A percentile compares a stretch with the other conserved stretches of the same genome.
phyloP scores from a whole-genome alignment of 129 eudicot genomes.

The Scalesia atractyloides region DNA sequence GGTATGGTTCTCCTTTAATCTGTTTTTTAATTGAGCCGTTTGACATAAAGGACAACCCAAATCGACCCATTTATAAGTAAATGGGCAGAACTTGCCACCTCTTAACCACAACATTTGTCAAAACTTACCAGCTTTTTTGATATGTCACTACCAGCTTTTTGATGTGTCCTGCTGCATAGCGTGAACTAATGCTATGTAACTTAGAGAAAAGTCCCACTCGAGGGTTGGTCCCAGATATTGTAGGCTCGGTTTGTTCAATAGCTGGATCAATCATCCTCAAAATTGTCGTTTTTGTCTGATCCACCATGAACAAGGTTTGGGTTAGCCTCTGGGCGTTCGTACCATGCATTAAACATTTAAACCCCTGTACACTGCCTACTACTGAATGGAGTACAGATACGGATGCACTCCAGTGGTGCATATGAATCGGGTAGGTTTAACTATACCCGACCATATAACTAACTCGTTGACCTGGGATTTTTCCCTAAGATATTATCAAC shows the following conservation, averaged over 20 bases:
- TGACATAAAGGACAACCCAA: constrained; percentile 10
- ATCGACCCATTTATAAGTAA: background rate
- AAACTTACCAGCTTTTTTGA: constrained; percentile 41
- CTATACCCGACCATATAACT: constrained; percentile 77
- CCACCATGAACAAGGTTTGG: constrained; percentile 85
- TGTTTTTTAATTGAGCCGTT: background rate
- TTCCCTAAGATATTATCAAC: constrained; percentile 91
- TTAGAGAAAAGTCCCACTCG: constrained; percentile 79
- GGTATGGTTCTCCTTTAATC: background rate
- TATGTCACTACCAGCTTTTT: constrained; percentile 20
- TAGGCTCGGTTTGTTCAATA: constrained; percentile 89
- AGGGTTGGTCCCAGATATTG: constrained; percentile 81
- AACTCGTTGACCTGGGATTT: constrained; percentile 79
- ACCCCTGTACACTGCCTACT: constrained; percentile 83
- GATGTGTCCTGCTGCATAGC: constrained; percentile 40
- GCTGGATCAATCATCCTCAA: constrained; percentile 66
- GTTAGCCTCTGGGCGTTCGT: constrained; percentile 53
- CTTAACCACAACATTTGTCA: background rate
- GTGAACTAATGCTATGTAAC: constrained; percentile 47
- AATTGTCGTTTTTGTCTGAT: constrained; percentile 66
- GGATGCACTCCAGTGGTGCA: constrained; percentile 90
- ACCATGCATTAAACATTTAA: constrained; percentile 57
- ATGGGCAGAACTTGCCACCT: background rate
- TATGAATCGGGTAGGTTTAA: constrained; percentile 63
- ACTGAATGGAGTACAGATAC: constrained; percentile 38